Conservation (phyloP, 2,329 filamentous ascomycete genomes). For the Diaporthe helianthi region DNA sequence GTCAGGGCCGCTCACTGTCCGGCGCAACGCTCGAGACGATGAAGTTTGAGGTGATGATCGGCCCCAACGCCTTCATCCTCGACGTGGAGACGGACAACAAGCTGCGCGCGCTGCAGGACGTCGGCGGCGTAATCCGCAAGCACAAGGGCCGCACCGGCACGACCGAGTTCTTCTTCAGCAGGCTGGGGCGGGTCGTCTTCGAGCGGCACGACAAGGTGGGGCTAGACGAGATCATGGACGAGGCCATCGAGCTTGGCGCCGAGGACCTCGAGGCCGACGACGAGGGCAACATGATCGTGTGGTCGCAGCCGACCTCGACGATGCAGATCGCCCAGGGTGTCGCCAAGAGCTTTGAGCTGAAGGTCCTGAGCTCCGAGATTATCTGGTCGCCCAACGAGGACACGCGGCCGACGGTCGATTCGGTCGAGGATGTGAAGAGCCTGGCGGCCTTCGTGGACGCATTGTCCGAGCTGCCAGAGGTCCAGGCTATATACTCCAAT, state of each 20-base stretch:
- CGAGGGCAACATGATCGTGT: constrained; percentile 74
- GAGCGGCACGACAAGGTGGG: constrained; percentile 59
- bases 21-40: constrained; percentile 80
- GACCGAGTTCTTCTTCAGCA: constrained; percentile 84
- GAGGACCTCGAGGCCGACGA: constrained; percentile 73
- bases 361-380: constrained; percentile 78
- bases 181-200: constrained; percentile 77
- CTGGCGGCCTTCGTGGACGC: constrained; percentile 66
- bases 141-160: constrained; percentile 73
- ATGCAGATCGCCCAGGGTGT: constrained; percentile 70
- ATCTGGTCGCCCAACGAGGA: constrained; percentile 86
- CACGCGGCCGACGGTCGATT: constrained; percentile 70
- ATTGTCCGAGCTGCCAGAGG: constrained; percentile 72
- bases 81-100: constrained; percentile 88
- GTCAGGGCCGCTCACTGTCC: constrained; percentile 80
- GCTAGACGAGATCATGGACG: constrained; percentile 79
- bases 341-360: constrained; percentile 67
- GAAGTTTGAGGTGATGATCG: constrained; percentile 81
- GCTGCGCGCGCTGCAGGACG: constrained; percentile 73
- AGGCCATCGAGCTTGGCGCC: constrained; percentile 84
- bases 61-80: constrained; percentile 79
- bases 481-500: constrained; percentile 84
- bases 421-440: constrained; percentile 59
- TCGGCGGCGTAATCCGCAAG: constrained; percentile 75
- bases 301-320: constrained; percentile 71